A percentile compares a stretch with the other conserved stretches of the same genome.
These are phyloP conservation scores for Boletales sp. DNA, from an alignment of 768 basidiomycete species.

Conservation along the genomic window DNA sequence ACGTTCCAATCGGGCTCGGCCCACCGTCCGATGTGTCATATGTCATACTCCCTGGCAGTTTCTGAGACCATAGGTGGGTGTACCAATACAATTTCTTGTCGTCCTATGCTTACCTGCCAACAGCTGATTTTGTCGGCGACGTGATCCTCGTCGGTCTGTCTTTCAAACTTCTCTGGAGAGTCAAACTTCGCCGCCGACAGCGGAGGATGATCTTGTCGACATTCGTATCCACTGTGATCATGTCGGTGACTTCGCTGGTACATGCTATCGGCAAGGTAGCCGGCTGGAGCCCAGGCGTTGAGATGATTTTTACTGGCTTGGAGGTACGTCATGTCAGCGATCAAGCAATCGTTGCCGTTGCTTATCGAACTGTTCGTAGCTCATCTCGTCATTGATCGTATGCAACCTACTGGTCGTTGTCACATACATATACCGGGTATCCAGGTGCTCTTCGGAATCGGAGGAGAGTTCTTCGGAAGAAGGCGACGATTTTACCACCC, in stretches of 20 bases:
- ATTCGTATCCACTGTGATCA: conserved; percentile 9
- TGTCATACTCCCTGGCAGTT: background rate
- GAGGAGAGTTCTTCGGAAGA: background rate
- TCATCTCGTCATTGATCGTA: conserved; percentile 1
- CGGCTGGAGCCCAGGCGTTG: background rate
- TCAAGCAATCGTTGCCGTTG: background rate
- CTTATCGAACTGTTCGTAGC: background rate
- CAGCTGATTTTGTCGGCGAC: conserved; percentile 2
- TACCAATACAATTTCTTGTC: background rate
- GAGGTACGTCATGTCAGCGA: conserved; percentile 2
- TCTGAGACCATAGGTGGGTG: conserved; percentile 7
- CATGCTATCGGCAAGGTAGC: conserved; percentile 2
- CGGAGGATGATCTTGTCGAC: conserved; percentile 12
- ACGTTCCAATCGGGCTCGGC: no score
- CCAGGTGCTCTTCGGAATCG: background rate
- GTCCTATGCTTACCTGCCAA: background rate
- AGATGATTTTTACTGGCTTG: background rate
- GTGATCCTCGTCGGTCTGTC: conserved; percentile 4
- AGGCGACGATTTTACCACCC: conserved; percentile 11
- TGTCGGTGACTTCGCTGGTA: conserved; percentile 10
- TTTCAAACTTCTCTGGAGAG: conserved; percentile 10
- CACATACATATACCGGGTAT: conserved; percentile 1
- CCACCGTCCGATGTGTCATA: background rate
- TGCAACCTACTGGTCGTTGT: conserved; percentile 12
- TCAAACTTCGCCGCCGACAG: conserved; percentile 12